A percentile compares a stretch with the other conserved stretches of the same genome.
Evolutionary conservation across 176 grass and related monocot genomes (phyloP).

Genomic region (Oryza brachyantha): DNA sequence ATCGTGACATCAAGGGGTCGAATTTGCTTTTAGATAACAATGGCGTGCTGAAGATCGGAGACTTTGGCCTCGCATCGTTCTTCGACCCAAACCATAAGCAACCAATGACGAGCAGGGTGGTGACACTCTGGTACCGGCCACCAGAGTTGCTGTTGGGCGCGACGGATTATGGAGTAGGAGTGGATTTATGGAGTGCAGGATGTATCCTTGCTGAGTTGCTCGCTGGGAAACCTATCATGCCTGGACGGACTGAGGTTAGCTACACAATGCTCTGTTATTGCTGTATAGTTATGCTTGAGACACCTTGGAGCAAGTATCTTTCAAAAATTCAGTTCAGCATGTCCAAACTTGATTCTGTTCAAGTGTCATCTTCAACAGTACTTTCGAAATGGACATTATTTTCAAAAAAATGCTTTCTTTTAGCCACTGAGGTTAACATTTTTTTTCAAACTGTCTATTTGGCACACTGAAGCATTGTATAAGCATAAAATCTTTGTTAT

Average conservation of each 20-base stretch:
- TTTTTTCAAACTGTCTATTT: neutral
- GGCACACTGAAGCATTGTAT: neutral
- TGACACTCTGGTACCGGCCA: slow-evolving; percentile 78
- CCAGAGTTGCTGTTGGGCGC: slow-evolving; percentile 75
- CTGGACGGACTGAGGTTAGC: slow-evolving; percentile 79
- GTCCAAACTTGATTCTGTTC: slow-evolving; percentile 2
- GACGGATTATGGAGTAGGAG: slow-evolving; percentile 66
- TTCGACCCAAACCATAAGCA: slow-evolving; percentile 84
- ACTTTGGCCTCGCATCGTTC: slow-evolving; percentile 67
- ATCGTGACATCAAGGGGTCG: slow-evolving; percentile 80
- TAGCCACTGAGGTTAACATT: neutral
- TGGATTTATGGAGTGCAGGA: slow-evolving; percentile 80
- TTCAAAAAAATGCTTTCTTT: neutral
- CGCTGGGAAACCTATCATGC: slow-evolving; percentile 87
- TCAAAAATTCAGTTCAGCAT: slow-evolving; percentile 1
- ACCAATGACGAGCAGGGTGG: slow-evolving; percentile 74
- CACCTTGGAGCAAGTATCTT: neutral
- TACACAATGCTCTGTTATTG: neutral
- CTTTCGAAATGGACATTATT: neutral
- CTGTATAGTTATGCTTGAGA: neutral
- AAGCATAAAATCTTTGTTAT: neutral
- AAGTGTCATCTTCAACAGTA: slow-evolving; percentile 14
- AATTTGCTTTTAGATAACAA: slow-evolving; percentile 76
- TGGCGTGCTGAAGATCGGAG: slow-evolving; percentile 65
- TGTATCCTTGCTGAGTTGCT: slow-evolving; percentile 81